Evolutionary conservation across 495 filamentous ascomycete species (phyloP).

Genomic region (Friedmanniomyces endolithicus): DNA sequence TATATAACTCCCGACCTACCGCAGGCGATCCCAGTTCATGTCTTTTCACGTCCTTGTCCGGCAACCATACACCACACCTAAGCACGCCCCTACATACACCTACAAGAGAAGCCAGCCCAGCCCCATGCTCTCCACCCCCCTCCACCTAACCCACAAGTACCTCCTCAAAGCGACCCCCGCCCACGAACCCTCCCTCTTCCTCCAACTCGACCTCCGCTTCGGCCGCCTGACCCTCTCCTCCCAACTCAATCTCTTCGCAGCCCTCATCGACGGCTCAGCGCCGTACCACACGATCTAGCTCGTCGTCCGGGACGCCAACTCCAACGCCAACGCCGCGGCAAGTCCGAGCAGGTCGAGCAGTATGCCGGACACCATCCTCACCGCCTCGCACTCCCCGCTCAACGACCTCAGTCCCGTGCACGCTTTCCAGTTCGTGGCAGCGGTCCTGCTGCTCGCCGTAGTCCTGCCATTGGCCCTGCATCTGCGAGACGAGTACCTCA

Average conservation of each 20-base stretch:
- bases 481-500: conserved; percentile 61
- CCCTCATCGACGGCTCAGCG: not conserved
- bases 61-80: not conserved
- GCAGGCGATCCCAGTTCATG: no score
- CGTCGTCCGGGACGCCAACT: not conserved
- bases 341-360: no score
- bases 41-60: no score
- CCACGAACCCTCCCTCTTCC: not conserved
- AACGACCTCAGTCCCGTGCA: not conserved
- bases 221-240: not conserved
- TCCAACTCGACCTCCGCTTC: not conserved
- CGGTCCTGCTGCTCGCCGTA: conserved; percentile 23
- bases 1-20: no score
- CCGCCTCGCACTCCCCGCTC: not conserved
- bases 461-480: conserved; percentile 38
- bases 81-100: not conserved
- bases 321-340: no score
- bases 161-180: not conserved
- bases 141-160: not conserved
- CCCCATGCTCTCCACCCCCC: not conserved
- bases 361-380: not conserved
- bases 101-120: no score
- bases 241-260: not conserved
- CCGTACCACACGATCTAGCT: not conserved
- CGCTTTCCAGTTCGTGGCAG: not conserved